These are phyloP conservation scores for Gossypium aridum DNA, from an alignment of 441 rosid species.

Conservation along the genomic window DNA sequence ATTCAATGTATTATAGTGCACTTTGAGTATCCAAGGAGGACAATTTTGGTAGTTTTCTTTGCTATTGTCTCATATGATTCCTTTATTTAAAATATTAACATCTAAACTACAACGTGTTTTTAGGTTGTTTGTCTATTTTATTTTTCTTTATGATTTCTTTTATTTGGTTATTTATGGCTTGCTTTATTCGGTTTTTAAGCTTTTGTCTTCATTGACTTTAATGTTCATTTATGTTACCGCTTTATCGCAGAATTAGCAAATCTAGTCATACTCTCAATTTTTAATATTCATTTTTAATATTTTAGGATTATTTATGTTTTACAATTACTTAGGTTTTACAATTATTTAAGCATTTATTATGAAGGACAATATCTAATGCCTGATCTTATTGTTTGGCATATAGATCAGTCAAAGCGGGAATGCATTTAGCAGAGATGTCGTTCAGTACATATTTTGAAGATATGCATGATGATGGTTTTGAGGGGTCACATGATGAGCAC, in stretches of 20 bases:
- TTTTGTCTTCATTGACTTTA: not conserved
- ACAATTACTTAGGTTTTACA: not conserved
- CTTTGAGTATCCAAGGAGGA: not conserved
- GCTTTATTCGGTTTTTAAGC: not conserved
- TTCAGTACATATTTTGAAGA: slow-evolving; percentile 25
- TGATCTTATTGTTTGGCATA: slow-evolving; percentile 8
- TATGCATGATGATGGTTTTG: slow-evolving; percentile 43
- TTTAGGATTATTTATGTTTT: not conserved
- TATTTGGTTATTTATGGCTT: not conserved
- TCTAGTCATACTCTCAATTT: not conserved
- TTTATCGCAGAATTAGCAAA: not conserved
- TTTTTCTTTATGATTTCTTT: not conserved
- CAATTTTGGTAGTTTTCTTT: slow-evolving; percentile 2
- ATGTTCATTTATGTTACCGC: not conserved
- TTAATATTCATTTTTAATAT: not conserved
- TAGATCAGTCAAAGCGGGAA: slow-evolving; percentile 17
- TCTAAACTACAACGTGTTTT: not conserved
- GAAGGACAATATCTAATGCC: not conserved
- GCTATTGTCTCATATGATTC: not conserved
- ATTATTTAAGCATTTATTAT: not conserved
- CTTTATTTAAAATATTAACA: not conserved
- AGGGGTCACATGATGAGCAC: slow-evolving; percentile 57
- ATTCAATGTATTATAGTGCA: not conserved
- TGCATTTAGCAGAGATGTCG: slow-evolving; percentile 34
- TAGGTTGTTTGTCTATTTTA: not conserved